phyloP scores from a whole-genome alignment of 1,284 basidiomycete species.

The Ustilago bromivora region DNA sequence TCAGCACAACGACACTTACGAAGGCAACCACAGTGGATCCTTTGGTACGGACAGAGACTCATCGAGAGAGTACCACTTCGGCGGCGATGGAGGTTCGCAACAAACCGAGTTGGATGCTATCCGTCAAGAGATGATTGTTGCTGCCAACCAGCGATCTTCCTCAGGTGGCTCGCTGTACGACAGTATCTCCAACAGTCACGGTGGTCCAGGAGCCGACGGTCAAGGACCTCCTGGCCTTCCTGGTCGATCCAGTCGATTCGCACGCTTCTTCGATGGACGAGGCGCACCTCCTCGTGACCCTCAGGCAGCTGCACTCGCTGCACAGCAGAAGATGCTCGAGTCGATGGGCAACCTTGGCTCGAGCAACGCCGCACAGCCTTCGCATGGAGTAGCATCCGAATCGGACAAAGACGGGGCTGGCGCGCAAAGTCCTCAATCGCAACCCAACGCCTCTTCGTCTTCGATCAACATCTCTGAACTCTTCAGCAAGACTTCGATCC shows the following conservation, averaged over 20 bases:
- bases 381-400: slow-evolving; percentile 3
- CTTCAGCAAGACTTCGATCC: slow-evolving; percentile 43
- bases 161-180: slow-evolving; percentile 49
- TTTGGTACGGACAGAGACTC: slow-evolving; percentile 30
- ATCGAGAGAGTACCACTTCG: slow-evolving; percentile 29
- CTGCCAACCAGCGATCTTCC: slow-evolving; percentile 42
- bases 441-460: slow-evolving; percentile 28
- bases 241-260: slow-evolving; percentile 67
- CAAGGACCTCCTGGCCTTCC: slow-evolving; percentile 52
- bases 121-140: slow-evolving; percentile 47
- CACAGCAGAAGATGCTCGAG: slow-evolving; percentile 55
- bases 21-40: slow-evolving; percentile 9
- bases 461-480: slow-evolving; percentile 55
- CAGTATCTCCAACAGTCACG: slow-evolving; percentile 57
- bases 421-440: slow-evolving; percentile 26
- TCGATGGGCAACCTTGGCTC: slow-evolving; percentile 34
- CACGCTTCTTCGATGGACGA: slow-evolving; percentile 64
- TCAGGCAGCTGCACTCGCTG: slow-evolving; percentile 59
- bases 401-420: slow-evolving; percentile 19
- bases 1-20: slow-evolving; percentile 2
- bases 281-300: slow-evolving; percentile 50
- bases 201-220: slow-evolving; percentile 21
- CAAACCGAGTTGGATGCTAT: slow-evolving; percentile 42
- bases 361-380: slow-evolving; percentile 2
- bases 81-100: slow-evolving; percentile 24